Evolutionary conservation across 2,329 filamentous ascomycete species (phyloP).

Genomic region (Fusarium sp.): DNA sequence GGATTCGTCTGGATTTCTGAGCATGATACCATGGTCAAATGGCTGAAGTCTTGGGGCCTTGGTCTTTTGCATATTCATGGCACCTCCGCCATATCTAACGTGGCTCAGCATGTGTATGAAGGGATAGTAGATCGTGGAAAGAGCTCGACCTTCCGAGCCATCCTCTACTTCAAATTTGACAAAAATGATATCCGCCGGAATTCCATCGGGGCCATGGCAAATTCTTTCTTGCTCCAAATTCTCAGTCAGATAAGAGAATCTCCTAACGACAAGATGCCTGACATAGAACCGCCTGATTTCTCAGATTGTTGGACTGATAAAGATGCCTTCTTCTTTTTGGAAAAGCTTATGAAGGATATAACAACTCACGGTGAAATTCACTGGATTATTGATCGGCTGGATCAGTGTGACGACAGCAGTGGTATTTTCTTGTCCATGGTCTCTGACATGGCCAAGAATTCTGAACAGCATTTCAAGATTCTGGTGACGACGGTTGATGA

Average conservation of each 20-base stretch:
- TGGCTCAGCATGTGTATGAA: background rate
- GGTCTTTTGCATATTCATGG: background rate
- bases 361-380: background rate
- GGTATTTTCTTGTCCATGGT: background rate
- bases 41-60: background rate
- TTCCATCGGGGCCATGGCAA: background rate
- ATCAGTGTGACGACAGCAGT: background rate
- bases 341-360: background rate
- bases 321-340: background rate
- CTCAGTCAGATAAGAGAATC: background rate
- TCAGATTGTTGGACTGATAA: background rate
- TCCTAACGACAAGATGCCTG: background rate
- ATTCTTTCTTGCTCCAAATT: background rate
- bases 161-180: constrained; percentile 10
- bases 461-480: background rate
- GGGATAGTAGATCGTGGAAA: background rate
- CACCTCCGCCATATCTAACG: background rate
- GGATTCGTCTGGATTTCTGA: background rate
- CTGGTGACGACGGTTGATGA: background rate
- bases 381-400: background rate
- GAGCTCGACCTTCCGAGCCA: background rate
- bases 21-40: background rate
- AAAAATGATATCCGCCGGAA: background rate
- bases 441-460: background rate
- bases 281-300: background rate